These are phyloP conservation scores for Forsythia viridissima DNA, from an alignment of 257 asterid species.

Conservation along the genomic window DNA sequence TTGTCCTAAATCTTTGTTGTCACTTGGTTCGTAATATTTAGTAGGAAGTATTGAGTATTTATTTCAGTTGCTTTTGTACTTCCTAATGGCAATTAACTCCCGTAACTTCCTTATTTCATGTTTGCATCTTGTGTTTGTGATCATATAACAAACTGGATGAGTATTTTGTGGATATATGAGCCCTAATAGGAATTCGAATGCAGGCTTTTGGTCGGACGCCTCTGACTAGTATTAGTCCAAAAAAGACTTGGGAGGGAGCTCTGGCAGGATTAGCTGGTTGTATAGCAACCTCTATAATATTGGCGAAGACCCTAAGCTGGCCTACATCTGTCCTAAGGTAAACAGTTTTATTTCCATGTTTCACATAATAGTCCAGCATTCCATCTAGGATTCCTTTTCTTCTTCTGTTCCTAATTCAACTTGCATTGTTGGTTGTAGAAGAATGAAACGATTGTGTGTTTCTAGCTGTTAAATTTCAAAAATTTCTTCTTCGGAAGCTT, in stretches of 20 bases:
- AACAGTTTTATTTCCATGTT: neutral
- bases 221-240: constrained; percentile 83
- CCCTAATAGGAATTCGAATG: constrained; percentile 28
- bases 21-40: constrained; percentile 3
- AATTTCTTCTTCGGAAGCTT: constrained; percentile 3
- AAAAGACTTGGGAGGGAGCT: constrained; percentile 99
- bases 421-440: neutral
- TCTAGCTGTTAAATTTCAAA: constrained; percentile 15
- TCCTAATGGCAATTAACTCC: constrained; percentile 17
- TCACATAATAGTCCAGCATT: neutral
- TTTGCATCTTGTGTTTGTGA: neutral
- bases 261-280: constrained; percentile 86
- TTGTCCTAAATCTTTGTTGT: neutral
- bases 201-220: constrained; percentile 98
- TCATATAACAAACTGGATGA: constrained; percentile 6
- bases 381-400: neutral
- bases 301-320: constrained; percentile 75
- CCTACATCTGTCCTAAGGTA: constrained; percentile 77
- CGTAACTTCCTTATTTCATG: neutral
- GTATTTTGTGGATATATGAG: constrained; percentile 16
- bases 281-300: constrained; percentile 63
- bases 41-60: neutral
- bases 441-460: neutral
- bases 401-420: neutral
- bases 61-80: neutral